A percentile compares a stretch with the other conserved stretches of the same genome.
Conservation (phyloP, 2,329 filamentous ascomycete genomes). For the Xylariaceae sp. region DNA sequence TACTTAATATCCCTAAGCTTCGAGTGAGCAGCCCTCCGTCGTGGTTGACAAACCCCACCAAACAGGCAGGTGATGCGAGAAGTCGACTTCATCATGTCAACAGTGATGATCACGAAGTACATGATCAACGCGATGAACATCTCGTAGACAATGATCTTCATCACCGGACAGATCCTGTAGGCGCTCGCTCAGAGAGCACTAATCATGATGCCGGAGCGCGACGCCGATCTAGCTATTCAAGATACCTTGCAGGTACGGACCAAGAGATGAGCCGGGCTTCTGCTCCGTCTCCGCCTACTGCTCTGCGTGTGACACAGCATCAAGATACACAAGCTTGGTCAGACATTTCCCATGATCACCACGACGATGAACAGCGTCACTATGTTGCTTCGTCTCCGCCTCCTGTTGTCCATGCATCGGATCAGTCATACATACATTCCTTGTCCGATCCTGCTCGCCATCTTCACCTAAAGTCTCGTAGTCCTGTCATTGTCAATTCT, state of each 20-base stretch:
- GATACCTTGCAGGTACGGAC: neutral
- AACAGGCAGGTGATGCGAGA: slow-evolving; percentile 23
- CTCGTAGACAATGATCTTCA: slow-evolving; percentile 5
- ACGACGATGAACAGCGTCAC: neutral
- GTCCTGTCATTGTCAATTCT: neutral
- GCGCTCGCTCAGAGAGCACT: slow-evolving; percentile 4
- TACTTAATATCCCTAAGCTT: slow-evolving; percentile 14
- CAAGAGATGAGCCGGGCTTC: neutral
- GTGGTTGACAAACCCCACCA: slow-evolving; percentile 29
- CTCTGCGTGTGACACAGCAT: neutral
- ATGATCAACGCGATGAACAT: slow-evolving; percentile 8
- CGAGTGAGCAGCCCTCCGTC: slow-evolving; percentile 26
- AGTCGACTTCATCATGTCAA: slow-evolving; percentile 24
- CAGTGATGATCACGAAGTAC: slow-evolving; percentile 10
- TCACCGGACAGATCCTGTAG: neutral
- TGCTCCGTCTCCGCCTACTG: neutral
- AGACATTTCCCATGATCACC: neutral
- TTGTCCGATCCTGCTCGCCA: too few relatives aligned
- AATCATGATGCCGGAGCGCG: neutral
- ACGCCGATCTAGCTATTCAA: neutral
- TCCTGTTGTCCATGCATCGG: too few relatives aligned
- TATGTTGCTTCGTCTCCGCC: too few relatives aligned
- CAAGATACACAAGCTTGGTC: neutral
- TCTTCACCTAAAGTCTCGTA: too few relatives aligned
- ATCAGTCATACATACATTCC: too few relatives aligned